Percentiles rank a stretch among this genome's conserved stretches.
phyloP scores from a whole-genome alignment of 768 basidiomycete genomes.

The Lyophyllum atratum region DNA sequence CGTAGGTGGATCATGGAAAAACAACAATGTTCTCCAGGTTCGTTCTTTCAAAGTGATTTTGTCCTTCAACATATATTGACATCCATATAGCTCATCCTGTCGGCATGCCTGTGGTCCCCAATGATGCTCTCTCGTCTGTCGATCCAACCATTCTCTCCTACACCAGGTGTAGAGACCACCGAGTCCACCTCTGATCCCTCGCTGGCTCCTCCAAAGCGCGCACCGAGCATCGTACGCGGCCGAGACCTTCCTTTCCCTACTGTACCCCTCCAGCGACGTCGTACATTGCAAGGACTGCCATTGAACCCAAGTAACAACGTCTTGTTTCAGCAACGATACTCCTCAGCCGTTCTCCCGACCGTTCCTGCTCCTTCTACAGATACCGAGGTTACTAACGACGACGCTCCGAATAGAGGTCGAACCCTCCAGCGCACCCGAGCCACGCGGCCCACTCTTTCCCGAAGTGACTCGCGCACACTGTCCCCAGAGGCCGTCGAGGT shows the following conservation, averaged over 20 bases:
- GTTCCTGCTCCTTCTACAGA: no score
- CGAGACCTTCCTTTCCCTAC: constrained; percentile 11
- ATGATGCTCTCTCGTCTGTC: background rate
- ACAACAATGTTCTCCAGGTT: constrained; percentile 4
- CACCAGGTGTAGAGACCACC: background rate
- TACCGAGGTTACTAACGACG: background rate
- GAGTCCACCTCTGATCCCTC: background rate
- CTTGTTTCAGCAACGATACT: constrained; percentile 1
- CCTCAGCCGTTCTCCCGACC: background rate
- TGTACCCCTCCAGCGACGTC: background rate
- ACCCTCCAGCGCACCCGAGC: background rate
- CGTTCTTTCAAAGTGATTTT: background rate
- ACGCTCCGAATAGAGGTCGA: constrained; percentile 1
- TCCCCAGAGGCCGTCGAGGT: background rate
- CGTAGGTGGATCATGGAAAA: background rate
- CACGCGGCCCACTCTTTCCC: background rate
- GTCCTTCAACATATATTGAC: background rate
- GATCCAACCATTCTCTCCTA: background rate
- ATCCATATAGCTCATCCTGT: constrained; percentile 7
- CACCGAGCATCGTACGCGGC: constrained; percentile 6
- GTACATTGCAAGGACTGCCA: background rate
- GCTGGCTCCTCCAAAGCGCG: background rate
- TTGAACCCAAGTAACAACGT: background rate
- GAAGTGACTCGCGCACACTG: background rate
- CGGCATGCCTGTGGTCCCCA: background rate